These are phyloP conservation scores for Neofusicoccum umdonicola DNA, from an alignment of 2,329 filamentous ascomycete species.

Conservation along the genomic window DNA sequence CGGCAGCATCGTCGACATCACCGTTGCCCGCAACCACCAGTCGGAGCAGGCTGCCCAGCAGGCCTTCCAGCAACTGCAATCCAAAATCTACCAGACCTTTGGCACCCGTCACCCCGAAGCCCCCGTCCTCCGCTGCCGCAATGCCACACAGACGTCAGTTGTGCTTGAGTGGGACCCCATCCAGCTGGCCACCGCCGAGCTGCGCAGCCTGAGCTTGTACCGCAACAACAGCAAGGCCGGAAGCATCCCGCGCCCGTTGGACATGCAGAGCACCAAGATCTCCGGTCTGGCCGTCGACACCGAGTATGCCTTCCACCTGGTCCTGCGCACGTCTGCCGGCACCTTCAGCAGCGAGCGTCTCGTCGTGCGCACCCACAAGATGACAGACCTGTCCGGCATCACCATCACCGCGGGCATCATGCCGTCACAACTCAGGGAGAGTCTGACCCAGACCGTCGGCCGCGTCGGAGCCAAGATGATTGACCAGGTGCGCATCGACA, in stretches of 20 bases:
- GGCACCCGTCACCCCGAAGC: constrained; percentile 73
- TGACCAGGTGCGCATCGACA: constrained; percentile 90
- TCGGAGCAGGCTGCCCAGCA: constrained; percentile 74
- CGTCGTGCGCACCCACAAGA: constrained; percentile 89
- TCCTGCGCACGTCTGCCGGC: constrained; percentile 86
- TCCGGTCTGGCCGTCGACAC: constrained; percentile 93
- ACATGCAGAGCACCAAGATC: constrained; percentile 95
- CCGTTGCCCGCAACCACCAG: constrained; percentile 78
- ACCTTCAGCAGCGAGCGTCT: constrained; percentile 82
- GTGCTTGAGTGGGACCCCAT: constrained; percentile 98
- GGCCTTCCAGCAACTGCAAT: constrained; percentile 81
- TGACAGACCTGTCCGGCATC: constrained; percentile 95
- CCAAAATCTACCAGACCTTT: constrained; percentile 82
- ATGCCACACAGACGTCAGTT: constrained; percentile 96
- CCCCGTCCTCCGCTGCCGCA: constrained; percentile 84
- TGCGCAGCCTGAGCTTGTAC: constrained; percentile 86
- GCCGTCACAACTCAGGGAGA: constrained; percentile 69
- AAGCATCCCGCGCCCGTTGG: constrained; percentile 81
- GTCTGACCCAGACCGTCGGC: constrained; percentile 71
- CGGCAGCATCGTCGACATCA: constrained; percentile 97
- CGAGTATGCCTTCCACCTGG: constrained; percentile 91
- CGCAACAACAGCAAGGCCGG: constrained; percentile 96
- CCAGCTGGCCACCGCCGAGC: constrained; percentile 84
- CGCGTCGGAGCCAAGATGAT: constrained; percentile 90
- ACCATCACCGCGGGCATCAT: constrained; percentile 90